Base-by-base conservation (phyloP, 2,329 filamentous ascomycete species). In the Cladobotryum mycophilum region DNA sequence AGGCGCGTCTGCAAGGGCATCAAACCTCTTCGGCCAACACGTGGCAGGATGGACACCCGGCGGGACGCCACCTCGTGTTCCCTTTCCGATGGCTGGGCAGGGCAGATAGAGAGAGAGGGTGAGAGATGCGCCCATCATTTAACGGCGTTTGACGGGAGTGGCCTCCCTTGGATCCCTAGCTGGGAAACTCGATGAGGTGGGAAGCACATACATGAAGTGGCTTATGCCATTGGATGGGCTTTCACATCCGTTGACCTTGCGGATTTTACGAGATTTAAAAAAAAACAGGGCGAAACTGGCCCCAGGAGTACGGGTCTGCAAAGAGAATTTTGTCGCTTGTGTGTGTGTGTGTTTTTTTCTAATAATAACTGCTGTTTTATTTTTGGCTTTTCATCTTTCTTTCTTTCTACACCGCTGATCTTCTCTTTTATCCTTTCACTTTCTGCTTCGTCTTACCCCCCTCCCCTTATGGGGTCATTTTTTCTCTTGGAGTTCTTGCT, bases 21-120 rank as follows among this genome's bases (percentile, higher is more conserved):
- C 15, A 22, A 13, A 14, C 22, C 18, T 18, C 14, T 5, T 18
- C 13, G 18, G 4, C 20, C 37, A 22, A 41, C 35, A 47, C 45
- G 45, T 47, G 45, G 45, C 20, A 47, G 12, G 14, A 41, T 25
- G 17, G 45, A 17, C 30, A 15, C 11, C 45, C 8, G 20, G 11
- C 35, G 33, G 22, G 35, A 35, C 20, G 45, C 45, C 45, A 41
- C 45, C 37, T 47, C 45, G 45, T 46, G 42, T 45, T 35, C 42
- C 33, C 9, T 38, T 38, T 38, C 44, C 44, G 44, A 47, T 47
- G 33, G 42, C 42, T 35, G 18, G 25, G 8, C 30, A 18, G 42
- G 25, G 25, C 25, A 45, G 42, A 15, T 8, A 14, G 5, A 25
- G 42, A 7, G 42, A 33, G 42, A 14, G 14, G 22, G 42, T 3